Percentiles rank a stretch among this genome's conserved stretches.
These are phyloP conservation scores for Scedosporium minutisporum DNA, from an alignment of 2,329 filamentous ascomycete species.

Conservation along the genomic window DNA sequence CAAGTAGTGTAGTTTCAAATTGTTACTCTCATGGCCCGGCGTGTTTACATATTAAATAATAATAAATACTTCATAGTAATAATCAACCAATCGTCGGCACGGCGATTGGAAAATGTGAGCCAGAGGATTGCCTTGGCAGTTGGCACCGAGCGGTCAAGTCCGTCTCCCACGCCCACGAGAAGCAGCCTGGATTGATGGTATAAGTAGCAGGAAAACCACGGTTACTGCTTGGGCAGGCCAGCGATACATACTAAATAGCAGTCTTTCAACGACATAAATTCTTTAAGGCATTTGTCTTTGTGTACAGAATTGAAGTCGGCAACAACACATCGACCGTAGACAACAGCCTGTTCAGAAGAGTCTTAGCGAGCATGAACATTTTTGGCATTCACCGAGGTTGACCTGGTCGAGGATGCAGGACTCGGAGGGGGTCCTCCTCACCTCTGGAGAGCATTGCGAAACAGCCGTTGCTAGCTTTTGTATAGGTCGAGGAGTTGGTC, in stretches of 20 bases:
- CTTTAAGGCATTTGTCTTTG: constrained; percentile 80
- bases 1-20: no score
- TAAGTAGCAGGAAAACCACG: not conserved
- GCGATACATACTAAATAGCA: constrained; percentile 68
- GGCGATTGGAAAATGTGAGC: no score
- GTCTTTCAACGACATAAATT: constrained; percentile 78
- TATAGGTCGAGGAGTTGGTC: constrained; percentile 33
- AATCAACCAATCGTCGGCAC: no score
- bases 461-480: constrained; percentile 45
- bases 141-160: no score
- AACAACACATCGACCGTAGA: constrained; percentile 86
- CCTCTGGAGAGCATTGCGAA: constrained; percentile 47
- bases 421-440: constrained; percentile 16
- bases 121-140: no score
- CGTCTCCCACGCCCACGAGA: not conserved
- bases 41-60: no score
- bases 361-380: not conserved
- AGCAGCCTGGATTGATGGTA: not conserved
- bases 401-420: not conserved
- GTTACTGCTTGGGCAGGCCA: not conserved
- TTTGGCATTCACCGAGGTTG: not conserved
- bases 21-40: no score
- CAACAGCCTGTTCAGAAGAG: constrained; percentile 51
- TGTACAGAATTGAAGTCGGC: constrained; percentile 82
- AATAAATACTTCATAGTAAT: no score